Evolutionary conservation across 2,329 filamentous ascomycete species (phyloP), one percentile per base, ranked within the genome.

Genomic region (Colletotrichum horii): DNA sequence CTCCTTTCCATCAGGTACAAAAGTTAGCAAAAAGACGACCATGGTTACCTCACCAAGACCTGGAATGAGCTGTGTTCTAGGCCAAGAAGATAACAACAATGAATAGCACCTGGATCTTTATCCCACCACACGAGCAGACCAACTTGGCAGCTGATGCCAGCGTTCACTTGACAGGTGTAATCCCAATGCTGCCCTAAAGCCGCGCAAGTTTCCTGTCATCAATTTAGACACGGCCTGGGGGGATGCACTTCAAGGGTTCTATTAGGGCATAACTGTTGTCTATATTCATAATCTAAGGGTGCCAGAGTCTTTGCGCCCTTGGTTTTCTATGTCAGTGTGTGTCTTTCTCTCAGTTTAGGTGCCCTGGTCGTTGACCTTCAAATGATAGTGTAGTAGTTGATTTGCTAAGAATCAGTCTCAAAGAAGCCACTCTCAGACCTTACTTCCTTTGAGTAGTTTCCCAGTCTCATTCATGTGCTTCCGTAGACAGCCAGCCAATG

Each of bases 131-230:
- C n/a, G 6, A 8, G n/a, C 43, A 52, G 3, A 22, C n/a, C 19
- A 52, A 14, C 0, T 52, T 2, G 43, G 11, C n/a, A 52, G 43
- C n/a, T 6, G 43, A 52, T 52, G 1, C 11, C n/a, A 3, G 43
- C 0, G 4, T 22, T 14, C n/a, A 3, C 19, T 52, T 2, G 43
- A 1, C 11, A 52, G n/a, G 6, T 8, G 11, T 22, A 3, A 52
- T 14, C 43, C 0, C 0, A 52, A 22, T 52, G n/a, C 1, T 52
- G 19, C 11, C 43, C 12, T 52, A 52, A 14, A 22, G n/a, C 6
- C 2, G n/a, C n/a, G n/a, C 43, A 2, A 52, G 43, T 52, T 8
- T 52, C 2, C 43, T 52, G 43, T 52, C 43, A 52, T 52, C 2
- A 8, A 52, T 1, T 52, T n/a, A 1, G 43, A 8, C 43, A 52